Percentiles rank a stretch among this genome's conserved stretches.
These are phyloP conservation scores for Candida sp. DNA, from an alignment of 1,139 yeast species.

Conservation along the genomic window DNA sequence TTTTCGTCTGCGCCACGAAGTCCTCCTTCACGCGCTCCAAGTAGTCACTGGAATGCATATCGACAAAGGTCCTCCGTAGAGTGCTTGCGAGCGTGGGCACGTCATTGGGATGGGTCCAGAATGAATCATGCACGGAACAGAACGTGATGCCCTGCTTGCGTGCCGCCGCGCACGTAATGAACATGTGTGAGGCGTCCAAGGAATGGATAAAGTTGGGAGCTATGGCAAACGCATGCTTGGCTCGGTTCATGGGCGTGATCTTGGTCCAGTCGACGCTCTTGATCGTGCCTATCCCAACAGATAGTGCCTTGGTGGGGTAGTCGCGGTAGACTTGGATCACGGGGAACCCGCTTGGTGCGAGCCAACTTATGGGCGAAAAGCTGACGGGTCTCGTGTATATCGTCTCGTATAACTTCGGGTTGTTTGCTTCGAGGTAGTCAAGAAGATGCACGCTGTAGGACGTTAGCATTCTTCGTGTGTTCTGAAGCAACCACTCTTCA, in stretches of 20 bases:
- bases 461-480: constrained; percentile 30
- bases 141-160: constrained; percentile 25
- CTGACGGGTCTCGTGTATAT: constrained; percentile 8
- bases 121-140: constrained; percentile 50
- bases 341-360: constrained; percentile 46
- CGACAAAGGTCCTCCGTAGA: constrained; percentile 38
- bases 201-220: constrained; percentile 54
- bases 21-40: constrained; percentile 30
- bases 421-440: constrained; percentile 11
- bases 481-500: constrained; percentile 42
- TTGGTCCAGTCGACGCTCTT: constrained; percentile 1
- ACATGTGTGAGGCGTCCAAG: constrained; percentile 44
- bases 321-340: constrained; percentile 38
- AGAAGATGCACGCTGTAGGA: constrained; percentile 28
- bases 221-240: constrained; percentile 40
- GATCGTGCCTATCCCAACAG: no score
- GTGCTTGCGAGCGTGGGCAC: constrained; percentile 29
- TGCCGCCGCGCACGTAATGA: constrained; percentile 37
- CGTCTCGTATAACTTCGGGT: not conserved
- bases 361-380: constrained; percentile 47
- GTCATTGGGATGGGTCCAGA: constrained; percentile 45
- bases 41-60: constrained; percentile 33
- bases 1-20: constrained; percentile 24
- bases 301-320: no score
- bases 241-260: constrained; percentile 27